Conservation (phyloP, 257 asterid genomes). For the Solanum megistacrolobum region DNA sequence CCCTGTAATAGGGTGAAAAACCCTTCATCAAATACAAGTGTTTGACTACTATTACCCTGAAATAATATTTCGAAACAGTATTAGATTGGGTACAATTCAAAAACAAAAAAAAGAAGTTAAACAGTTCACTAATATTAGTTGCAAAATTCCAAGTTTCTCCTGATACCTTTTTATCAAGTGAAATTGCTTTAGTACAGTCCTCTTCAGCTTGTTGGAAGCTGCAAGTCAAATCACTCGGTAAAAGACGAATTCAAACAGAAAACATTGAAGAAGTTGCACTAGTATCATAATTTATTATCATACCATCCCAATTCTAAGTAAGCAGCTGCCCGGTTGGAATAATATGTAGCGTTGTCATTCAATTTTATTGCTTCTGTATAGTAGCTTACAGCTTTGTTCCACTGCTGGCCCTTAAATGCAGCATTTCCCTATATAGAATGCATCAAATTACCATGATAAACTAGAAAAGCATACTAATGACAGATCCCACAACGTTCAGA, state of each 20-base stretch:
- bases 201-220: conserved; percentile 82
- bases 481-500: background rate
- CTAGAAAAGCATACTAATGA: background rate
- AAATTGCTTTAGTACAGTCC: conserved; percentile 79
- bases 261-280: background rate
- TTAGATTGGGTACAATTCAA: background rate
- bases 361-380: conserved; percentile 77
- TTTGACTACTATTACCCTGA: background rate
- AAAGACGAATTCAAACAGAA: background rate
- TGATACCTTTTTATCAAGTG: conserved; percentile 81
- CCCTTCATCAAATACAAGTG: background rate
- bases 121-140: background rate
- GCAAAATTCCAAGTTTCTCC: background rate
- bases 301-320: conserved; percentile 93
- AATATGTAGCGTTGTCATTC: conserved; percentile 63
- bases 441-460: background rate
- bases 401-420: conserved; percentile 77
- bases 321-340: conserved; percentile 94
- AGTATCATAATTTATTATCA: conserved; percentile 7
- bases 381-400: conserved; percentile 82
- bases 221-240: conserved; percentile 14
- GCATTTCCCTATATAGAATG: conserved; percentile 71
- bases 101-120: background rate
- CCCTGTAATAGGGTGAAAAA: background rate
- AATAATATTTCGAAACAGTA: background rate